Conservation (phyloP, 164 flowering plant species). For the Warburgia ugandensis region DNA sequence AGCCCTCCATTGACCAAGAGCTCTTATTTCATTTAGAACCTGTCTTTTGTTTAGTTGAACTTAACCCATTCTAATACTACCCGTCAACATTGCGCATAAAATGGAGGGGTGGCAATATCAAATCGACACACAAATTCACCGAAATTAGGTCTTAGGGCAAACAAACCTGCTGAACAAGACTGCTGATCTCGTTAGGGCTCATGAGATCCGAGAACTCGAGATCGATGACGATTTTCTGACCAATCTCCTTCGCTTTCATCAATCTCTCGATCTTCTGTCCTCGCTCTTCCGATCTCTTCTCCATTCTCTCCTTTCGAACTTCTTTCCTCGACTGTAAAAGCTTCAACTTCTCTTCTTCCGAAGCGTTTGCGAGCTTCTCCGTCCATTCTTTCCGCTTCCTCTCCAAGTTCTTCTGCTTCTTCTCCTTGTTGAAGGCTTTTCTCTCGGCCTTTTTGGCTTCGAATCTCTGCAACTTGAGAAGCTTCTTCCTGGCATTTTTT, state of each 20-base stretch:
- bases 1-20: no score
- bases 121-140: neutral
- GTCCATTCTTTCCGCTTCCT: slow-evolving; percentile 75
- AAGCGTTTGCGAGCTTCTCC: slow-evolving; percentile 34
- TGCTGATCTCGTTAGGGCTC: slow-evolving; percentile 55
- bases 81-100: no score
- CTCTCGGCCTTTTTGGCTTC: slow-evolving; percentile 81
- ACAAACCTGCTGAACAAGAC: slow-evolving; percentile 87
- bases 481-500: slow-evolving; percentile 75
- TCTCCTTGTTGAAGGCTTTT: slow-evolving; percentile 61
- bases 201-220: slow-evolving; percentile 78
- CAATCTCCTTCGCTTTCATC: slow-evolving; percentile 39
- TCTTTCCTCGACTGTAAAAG: slow-evolving; percentile 51
- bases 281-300: slow-evolving; percentile 53
- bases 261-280: slow-evolving; percentile 49
- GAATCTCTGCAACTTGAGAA: slow-evolving; percentile 55
- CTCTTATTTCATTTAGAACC: no score
- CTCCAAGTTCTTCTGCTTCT: slow-evolving; percentile 52
- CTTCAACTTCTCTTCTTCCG: slow-evolving; percentile 66
- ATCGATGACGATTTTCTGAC: slow-evolving; percentile 81
- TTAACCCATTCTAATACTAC: no score
- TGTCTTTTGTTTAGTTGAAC: no score
- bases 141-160: neutral
- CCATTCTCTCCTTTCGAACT: slow-evolving; percentile 74
- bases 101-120: no score